Conservation (phyloP, 495 filamentous ascomycete genomes). For the Sordaria brevicollis region DNA sequence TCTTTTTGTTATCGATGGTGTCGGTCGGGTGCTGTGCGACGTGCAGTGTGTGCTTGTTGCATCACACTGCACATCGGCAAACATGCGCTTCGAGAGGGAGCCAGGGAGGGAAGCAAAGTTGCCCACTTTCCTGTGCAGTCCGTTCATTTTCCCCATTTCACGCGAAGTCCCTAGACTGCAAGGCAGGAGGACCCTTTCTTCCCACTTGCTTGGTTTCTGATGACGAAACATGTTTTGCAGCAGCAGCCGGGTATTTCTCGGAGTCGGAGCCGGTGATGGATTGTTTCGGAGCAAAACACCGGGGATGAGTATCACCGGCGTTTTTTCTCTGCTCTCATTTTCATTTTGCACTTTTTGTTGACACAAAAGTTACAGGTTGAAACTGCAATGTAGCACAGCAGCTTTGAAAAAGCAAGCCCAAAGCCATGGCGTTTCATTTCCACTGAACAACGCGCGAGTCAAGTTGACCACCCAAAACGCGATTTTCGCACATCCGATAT, state of each 20-base stretch:
- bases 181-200: background rate
- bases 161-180: background rate
- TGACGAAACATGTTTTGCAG: background rate
- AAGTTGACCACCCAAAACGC: background rate
- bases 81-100: background rate
- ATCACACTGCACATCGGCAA: background rate
- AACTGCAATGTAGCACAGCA: background rate
- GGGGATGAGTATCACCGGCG: background rate
- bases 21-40: background rate
- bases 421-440: background rate
- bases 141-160: too few species aligned
- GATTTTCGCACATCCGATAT: background rate
- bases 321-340: too few species aligned
- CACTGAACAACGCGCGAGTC: background rate
- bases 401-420: background rate
- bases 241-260: background rate
- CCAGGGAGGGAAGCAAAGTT: too few species aligned
- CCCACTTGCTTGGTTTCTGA: background rate
- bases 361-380: background rate
- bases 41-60: background rate
- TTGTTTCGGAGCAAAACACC: background rate
- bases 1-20: background rate
- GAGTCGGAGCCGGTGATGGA: background rate
- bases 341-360: background rate
- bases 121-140: background rate